Evolutionary conservation across 2,329 filamentous ascomycete genomes (phyloP).

Genomic region (Ceratocystiopsis minuta): DNA sequence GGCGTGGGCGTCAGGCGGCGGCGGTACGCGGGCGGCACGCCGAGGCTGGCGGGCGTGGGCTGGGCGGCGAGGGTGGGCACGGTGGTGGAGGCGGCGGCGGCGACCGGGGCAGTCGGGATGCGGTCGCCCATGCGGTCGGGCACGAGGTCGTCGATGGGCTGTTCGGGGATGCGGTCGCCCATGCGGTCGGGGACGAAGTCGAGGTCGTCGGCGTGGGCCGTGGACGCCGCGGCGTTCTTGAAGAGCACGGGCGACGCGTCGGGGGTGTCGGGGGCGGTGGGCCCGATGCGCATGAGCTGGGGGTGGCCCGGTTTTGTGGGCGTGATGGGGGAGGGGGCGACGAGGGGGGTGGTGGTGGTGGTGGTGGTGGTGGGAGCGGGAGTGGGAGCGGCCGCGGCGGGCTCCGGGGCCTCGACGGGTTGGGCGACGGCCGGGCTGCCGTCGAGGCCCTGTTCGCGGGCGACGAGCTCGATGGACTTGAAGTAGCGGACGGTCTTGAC

Average conservation of each 20-base stretch:
- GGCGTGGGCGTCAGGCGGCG: conserved; percentile 29
- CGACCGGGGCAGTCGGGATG: conserved; percentile 19
- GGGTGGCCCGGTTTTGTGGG: not conserved
- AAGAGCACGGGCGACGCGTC: conserved; percentile 30
- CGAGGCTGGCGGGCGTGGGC: conserved; percentile 1
- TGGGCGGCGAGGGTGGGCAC: conserved; percentile 4
- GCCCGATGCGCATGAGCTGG: conserved; percentile 13
- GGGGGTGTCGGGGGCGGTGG: conserved; percentile 19
- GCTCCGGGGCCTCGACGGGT: conserved; percentile 16
- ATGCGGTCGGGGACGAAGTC: conserved; percentile 46
- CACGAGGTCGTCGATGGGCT: conserved; percentile 30
- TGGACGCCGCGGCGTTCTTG: not conserved
- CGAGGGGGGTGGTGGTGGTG: conserved; percentile 4
- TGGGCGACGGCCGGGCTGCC: conserved; percentile 24
- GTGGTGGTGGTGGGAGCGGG: conserved; percentile 6
- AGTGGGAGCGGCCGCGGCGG: conserved; percentile 9
- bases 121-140: conserved; percentile 44
- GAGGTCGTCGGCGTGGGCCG: conserved; percentile 38
- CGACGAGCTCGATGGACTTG: conserved; percentile 40
- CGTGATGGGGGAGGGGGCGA: conserved; percentile 5
- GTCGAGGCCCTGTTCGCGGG: conserved; percentile 28
- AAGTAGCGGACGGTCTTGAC: conserved; percentile 50
- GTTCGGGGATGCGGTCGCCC: conserved; percentile 36
- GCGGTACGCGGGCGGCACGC: conserved; percentile 8
- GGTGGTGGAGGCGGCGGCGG: conserved; percentile 10